Percentiles rank a stretch among this genome's conserved stretches.
Evolutionary conservation across 2,329 filamentous ascomycete species (phyloP).

Genomic region (Pseudogymnoascus sp.): DNA sequence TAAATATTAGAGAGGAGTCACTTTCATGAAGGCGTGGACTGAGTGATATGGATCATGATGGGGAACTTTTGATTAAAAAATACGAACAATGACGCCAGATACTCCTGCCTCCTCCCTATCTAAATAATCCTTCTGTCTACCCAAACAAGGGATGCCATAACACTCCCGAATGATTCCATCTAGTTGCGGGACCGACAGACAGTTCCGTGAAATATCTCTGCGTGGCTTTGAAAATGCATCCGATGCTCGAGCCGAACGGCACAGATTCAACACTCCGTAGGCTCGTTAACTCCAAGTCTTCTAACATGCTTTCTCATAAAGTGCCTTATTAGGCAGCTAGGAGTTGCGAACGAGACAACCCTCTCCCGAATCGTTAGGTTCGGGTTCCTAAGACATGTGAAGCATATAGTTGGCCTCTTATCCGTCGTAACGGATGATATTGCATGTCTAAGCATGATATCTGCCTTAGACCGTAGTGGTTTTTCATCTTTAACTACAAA

Average conservation of each 20-base stretch:
- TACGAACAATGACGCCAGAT: no score
- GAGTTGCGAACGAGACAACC: not conserved
- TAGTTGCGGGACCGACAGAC: no score
- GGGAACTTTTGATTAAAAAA: no score
- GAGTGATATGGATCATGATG: not conserved
- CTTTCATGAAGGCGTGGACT: not conserved
- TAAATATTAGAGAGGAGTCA: not conserved
- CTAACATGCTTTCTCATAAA: no score
- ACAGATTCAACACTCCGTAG: no score
- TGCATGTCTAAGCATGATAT: conserved; percentile 2
- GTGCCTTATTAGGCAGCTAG: not conserved
- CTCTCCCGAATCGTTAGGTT: not conserved
- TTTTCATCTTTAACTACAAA: conserved; percentile 7
- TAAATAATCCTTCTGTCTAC: no score
- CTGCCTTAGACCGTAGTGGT: not conserved
- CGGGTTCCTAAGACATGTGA: not conserved
- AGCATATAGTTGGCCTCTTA: conserved; percentile 13
- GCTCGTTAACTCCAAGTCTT: no score
- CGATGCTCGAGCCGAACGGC: not conserved
- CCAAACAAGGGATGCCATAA: no score
- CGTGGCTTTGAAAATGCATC: no score
- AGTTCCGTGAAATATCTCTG: no score
- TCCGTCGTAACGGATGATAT: conserved; percentile 12
- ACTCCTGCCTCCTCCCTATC: no score
- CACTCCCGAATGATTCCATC: no score